Conservation (phyloP, 73 alveolate genomes). For the Paramecium sexaurelia region DNA sequence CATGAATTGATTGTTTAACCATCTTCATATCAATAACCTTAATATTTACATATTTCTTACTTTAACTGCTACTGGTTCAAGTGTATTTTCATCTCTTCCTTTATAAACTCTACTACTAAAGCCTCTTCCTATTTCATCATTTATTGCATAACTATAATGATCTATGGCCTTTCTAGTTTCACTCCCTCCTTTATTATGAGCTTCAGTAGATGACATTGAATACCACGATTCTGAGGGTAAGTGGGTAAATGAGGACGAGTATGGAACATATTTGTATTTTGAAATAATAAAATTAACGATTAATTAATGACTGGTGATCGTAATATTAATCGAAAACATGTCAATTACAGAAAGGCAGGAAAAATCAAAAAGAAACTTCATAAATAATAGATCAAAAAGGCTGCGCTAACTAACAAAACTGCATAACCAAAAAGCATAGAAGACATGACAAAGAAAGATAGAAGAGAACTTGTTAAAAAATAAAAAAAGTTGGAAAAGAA, state of each 20-base stretch:
- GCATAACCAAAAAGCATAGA: not conserved
- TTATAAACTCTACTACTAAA: slow-evolving; percentile 57
- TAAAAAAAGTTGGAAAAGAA: slow-evolving; percentile 11
- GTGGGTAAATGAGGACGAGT: slow-evolving; percentile 43
- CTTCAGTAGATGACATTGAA: not conserved
- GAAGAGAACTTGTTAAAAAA: slow-evolving; percentile 42
- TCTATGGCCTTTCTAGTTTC: slow-evolving; percentile 66
- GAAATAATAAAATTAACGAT: slow-evolving; percentile 43
- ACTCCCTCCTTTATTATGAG: slow-evolving; percentile 41
- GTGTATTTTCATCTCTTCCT: slow-evolving; percentile 64
- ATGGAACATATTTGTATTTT: not conserved
- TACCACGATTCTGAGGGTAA: slow-evolving; percentile 38
- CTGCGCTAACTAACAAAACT: slow-evolving; percentile 12
- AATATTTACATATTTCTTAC: not conserved
- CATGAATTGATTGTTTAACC: slow-evolving; percentile 64
- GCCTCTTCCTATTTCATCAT: slow-evolving; percentile 70
- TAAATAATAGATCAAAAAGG: not conserved
- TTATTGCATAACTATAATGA: slow-evolving; percentile 64
- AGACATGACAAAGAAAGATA: slow-evolving; percentile 46
- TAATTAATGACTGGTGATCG: slow-evolving; percentile 58
- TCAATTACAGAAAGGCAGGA: slow-evolving; percentile 20
- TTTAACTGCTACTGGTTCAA: slow-evolving; percentile 66
- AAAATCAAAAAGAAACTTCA: slow-evolving; percentile 41
- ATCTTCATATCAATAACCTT: slow-evolving; percentile 68
- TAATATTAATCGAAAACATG: slow-evolving; percentile 40